Conservation (phyloP, 1,284 basidiomycete species). For the Pseudozyma thailandica region DNA sequence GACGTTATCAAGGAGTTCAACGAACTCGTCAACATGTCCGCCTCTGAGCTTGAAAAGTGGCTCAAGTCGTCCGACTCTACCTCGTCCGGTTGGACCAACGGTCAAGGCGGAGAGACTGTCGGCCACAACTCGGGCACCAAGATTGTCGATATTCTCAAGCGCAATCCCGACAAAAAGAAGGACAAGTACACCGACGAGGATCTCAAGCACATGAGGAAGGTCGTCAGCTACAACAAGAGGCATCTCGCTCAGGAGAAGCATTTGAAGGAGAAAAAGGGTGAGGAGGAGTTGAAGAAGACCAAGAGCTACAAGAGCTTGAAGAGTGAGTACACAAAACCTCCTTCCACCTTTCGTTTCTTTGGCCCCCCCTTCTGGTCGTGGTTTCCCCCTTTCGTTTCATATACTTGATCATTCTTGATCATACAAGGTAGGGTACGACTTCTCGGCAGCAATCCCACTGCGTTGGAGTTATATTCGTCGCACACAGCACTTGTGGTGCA, state of each 20-base stretch:
- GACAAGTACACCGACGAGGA: conserved; percentile 64
- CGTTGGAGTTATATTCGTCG: no score
- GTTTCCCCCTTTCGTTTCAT: conserved; percentile 9
- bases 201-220: conserved; percentile 66
- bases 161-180: conserved; percentile 64
- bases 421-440: background rate
- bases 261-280: conserved; percentile 53
- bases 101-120: conserved; percentile 52
- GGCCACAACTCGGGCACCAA: conserved; percentile 60
- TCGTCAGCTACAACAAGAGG: conserved; percentile 66
- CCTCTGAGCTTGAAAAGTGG: conserved; percentile 62
- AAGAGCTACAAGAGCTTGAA: conserved; percentile 56
- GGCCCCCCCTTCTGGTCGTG: background rate
- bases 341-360: conserved; percentile 16
- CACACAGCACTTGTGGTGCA: no score
- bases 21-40: conserved; percentile 67
- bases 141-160: conserved; percentile 64
- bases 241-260: conserved; percentile 65
- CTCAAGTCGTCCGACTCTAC: conserved; percentile 60
- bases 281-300: conserved; percentile 56
- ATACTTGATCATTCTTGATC: background rate
- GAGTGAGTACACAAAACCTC: conserved; percentile 39
- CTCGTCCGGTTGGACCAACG: conserved; percentile 58
- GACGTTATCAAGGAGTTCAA: conserved; percentile 61
- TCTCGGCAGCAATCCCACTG: background rate